Conservation (phyloP, 768 basidiomycete genomes). For the Boletus tomentosulus region DNA sequence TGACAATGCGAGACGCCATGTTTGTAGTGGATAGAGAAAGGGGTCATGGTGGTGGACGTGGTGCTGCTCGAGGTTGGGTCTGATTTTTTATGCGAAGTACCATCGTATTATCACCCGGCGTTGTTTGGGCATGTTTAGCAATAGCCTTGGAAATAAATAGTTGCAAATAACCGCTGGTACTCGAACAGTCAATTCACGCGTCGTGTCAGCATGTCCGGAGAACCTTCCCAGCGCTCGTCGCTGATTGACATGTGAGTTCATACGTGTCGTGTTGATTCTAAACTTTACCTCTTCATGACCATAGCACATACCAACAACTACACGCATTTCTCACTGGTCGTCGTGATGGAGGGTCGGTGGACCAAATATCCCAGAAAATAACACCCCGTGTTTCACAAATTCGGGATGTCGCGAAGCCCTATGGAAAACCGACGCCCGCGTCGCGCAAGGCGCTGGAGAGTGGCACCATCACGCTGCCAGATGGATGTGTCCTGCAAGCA, state of each 20-base stretch:
- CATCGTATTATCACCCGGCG: neutral
- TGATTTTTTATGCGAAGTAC: conserved; percentile 19
- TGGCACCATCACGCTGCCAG: conserved; percentile 63
- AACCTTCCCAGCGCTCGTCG: conserved; percentile 59
- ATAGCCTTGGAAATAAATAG: conserved; percentile 22
- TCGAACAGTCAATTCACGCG: conserved; percentile 4
- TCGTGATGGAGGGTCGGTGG: conserved; percentile 53
- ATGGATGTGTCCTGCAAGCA: conserved; percentile 58
- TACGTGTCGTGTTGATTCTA: neutral
- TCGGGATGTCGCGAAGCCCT: conserved; percentile 55
- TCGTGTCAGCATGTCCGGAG: conserved; percentile 36
- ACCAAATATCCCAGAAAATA: conserved; percentile 58
- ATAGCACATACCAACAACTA: conserved; percentile 62
- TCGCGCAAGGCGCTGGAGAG: conserved; percentile 65
- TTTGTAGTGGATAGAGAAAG: conserved; percentile 82
- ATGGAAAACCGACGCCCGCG: conserved; percentile 62
- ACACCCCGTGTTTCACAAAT: conserved; percentile 54
- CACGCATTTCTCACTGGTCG: conserved; percentile 56
- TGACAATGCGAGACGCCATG: conserved; percentile 78
- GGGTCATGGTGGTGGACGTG: conserved; percentile 78
- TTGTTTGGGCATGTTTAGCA: conserved; percentile 21
- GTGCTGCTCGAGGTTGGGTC: conserved; percentile 68
- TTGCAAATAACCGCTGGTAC: conserved; percentile 17
- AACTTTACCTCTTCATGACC: neutral
- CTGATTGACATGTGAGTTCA: conserved; percentile 59